Evolutionary conservation across 2,329 filamentous ascomycete genomes (phyloP).

Genomic region (Pochonia chlamydosporia): DNA sequence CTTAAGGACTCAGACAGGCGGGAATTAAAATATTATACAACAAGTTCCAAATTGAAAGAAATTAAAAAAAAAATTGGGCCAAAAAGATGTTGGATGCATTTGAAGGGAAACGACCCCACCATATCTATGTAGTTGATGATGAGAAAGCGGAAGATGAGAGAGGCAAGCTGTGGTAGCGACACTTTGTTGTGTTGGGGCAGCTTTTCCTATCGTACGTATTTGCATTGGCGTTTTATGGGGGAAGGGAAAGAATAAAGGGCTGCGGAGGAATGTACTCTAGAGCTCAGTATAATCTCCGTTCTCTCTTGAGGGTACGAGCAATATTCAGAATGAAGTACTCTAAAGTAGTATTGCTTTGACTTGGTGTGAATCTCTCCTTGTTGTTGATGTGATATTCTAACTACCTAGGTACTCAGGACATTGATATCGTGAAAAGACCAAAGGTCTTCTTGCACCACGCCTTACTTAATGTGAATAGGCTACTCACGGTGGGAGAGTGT

Average conservation of each 20-base stretch:
- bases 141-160: constrained; percentile 2
- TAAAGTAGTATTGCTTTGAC: constrained; percentile 7
- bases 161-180: constrained; percentile 12
- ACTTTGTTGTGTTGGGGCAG: constrained; percentile 1
- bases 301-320: constrained; percentile 20
- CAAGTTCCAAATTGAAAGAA: background rate
- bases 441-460: no score
- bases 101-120: background rate
- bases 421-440: no score
- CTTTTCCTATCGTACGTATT: constrained; percentile 13
- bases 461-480: no score
- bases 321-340: constrained; percentile 20
- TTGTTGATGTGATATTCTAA: no score
- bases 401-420: no score
- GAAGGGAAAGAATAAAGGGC: constrained; percentile 23
- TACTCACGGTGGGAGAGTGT: no score
- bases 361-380: no score
- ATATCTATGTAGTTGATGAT: background rate
- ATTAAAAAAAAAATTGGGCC: background rate
- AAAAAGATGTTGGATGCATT: constrained; percentile 2
- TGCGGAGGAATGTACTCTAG: constrained; percentile 28
- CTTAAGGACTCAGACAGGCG: constrained; percentile 7
- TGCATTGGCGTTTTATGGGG: constrained; percentile 30
- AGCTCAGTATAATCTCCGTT: constrained; percentile 27
- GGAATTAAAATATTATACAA: background rate